phyloP scores from a whole-genome alignment of 1,284 basidiomycete genomes.

The Inonotus hispidus region DNA sequence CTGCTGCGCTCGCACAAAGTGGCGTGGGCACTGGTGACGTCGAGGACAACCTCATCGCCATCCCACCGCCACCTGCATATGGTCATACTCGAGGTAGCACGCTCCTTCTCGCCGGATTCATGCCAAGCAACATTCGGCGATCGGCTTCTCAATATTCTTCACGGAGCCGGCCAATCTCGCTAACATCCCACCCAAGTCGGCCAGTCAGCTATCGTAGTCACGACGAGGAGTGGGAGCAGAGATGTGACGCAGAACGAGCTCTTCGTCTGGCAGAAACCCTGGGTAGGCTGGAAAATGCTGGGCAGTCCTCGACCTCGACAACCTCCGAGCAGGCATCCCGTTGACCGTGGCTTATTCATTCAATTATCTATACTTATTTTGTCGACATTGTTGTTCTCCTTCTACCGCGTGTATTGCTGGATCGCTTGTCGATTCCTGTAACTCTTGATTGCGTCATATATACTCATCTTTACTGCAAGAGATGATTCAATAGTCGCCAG shows the following conservation, averaged over 20 bases:
- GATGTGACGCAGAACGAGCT: constrained; percentile 48
- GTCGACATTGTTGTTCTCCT: too few species aligned
- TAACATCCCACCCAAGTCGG: constrained; percentile 27
- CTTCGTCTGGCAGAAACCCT: constrained; percentile 51
- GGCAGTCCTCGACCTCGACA: background rate
- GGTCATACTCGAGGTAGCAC: constrained; percentile 66
- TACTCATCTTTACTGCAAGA: too few species aligned
- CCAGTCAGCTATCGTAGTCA: constrained; percentile 49
- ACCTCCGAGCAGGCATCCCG: background rate
- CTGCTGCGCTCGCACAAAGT: constrained; percentile 59
- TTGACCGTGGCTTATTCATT: background rate
- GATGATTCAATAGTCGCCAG: too few species aligned
- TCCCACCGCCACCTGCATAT: constrained; percentile 64
- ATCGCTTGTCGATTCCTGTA: too few species aligned
- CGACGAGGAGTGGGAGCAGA: constrained; percentile 53
- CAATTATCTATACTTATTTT: background rate
- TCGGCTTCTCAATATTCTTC: constrained; percentile 31
- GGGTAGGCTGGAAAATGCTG: constrained; percentile 38
- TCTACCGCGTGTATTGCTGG: too few species aligned
- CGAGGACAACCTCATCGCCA: constrained; percentile 61
- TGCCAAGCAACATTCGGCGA: constrained; percentile 37
- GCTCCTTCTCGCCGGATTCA: constrained; percentile 50
- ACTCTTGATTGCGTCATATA: too few species aligned
- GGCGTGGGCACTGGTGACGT: constrained; percentile 69
- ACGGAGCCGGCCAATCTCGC: constrained; percentile 18